Conservation (phyloP, 306 rosid genomes). For the Herpetospermum pedunculosum region DNA sequence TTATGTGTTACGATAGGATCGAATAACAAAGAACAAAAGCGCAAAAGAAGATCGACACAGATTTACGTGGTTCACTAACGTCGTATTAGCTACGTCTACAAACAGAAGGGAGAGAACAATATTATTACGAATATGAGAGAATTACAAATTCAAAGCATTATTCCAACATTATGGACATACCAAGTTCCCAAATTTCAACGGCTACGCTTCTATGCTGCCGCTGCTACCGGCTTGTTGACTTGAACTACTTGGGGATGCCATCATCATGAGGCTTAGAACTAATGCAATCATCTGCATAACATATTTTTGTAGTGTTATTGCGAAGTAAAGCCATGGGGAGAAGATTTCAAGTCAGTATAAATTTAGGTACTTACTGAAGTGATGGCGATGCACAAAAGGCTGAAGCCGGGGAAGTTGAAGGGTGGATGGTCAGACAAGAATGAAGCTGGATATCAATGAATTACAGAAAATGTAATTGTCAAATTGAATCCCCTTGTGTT, state of each 20-base stretch:
- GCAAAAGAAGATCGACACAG: no score
- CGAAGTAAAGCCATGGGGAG: neutral
- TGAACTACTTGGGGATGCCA: slow-evolving; percentile 23
- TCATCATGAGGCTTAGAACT: slow-evolving; percentile 49
- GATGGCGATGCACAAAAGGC: slow-evolving; percentile 57
- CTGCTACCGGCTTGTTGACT: slow-evolving; percentile 15
- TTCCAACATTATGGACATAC: neutral
- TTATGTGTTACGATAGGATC: no score
- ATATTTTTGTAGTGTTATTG: neutral
- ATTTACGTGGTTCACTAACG: no score
- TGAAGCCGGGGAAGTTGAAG: slow-evolving; percentile 76
- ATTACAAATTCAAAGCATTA: no score
- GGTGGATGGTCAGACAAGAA: slow-evolving; percentile 83
- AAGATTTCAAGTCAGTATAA: neutral
- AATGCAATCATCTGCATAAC: slow-evolving; percentile 57
- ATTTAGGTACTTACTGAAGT: slow-evolving; percentile 29
- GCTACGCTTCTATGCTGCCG: slow-evolving; percentile 27
- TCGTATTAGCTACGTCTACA: no score
- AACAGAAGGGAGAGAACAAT: no score
- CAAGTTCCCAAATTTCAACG: neutral
- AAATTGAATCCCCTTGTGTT: neutral
- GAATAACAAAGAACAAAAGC: no score
- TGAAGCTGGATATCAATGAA: slow-evolving; percentile 33
- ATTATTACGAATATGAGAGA: no score
- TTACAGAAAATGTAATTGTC: slow-evolving; percentile 7